Conservation (phyloP, 1,284 basidiomycete species). For the Heterobasidion irregulare region DNA sequence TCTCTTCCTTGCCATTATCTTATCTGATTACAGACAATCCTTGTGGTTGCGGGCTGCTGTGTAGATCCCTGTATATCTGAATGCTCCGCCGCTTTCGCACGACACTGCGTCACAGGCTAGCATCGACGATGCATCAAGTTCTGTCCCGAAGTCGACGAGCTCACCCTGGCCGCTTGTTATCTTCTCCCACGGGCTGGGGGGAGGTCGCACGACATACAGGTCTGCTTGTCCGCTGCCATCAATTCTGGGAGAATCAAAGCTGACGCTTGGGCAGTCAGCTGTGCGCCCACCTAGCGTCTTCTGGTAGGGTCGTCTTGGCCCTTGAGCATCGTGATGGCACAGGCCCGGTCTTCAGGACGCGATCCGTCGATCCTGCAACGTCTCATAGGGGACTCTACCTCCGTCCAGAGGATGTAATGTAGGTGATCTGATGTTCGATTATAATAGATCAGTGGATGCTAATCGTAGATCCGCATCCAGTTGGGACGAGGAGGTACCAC, state of each 20-base stretch:
- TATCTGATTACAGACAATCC: neutral
- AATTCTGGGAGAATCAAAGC: neutral
- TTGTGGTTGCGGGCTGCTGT: neutral
- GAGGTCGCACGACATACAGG: slow-evolving; percentile 66
- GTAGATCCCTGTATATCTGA: slow-evolving; percentile 7
- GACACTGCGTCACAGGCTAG: neutral
- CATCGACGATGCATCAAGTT: neutral
- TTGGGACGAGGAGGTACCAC: slow-evolving; percentile 6
- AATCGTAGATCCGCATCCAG: neutral
- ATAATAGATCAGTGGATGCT: too few species aligned
- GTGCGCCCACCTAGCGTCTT: slow-evolving; percentile 60
- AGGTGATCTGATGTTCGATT: slow-evolving; percentile 1
- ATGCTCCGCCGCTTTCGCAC: neutral
- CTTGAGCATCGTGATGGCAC: slow-evolving; percentile 77
- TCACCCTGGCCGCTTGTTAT: slow-evolving; percentile 61
- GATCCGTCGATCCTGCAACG: slow-evolving; percentile 16
- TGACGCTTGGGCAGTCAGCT: slow-evolving; percentile 39
- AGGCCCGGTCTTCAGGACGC: slow-evolving; percentile 33
- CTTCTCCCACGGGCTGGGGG: slow-evolving; percentile 80
- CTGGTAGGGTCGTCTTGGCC: slow-evolving; percentile 70
- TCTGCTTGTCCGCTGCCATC: slow-evolving; percentile 14
- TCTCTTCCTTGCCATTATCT: neutral
- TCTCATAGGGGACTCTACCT: slow-evolving; percentile 15
- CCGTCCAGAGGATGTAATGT: slow-evolving; percentile 18
- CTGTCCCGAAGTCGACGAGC: neutral